Evolutionary conservation across 1,284 basidiomycete genomes (phyloP).

Genomic region (Irpex sp.): DNA sequence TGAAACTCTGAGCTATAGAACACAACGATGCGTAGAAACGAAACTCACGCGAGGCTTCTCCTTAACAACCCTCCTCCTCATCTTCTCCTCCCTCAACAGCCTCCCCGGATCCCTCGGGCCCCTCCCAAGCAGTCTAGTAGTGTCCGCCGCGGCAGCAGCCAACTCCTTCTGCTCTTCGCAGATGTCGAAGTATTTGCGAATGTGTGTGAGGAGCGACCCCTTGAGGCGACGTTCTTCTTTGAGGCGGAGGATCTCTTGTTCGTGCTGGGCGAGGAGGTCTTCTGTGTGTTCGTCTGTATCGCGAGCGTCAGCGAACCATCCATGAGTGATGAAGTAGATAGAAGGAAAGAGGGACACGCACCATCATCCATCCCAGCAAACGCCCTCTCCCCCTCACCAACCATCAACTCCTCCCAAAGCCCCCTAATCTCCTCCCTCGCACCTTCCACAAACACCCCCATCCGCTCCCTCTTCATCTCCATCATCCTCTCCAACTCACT

Average conservation of each 20-base stretch:
- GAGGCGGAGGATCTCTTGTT: slow-evolving; percentile 79
- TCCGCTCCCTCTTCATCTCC: slow-evolving; percentile 81
- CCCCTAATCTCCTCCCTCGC: slow-evolving; percentile 78
- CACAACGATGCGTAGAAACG: no score
- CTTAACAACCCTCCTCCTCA: slow-evolving; percentile 91
- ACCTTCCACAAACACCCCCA: slow-evolving; percentile 81
- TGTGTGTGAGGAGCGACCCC: slow-evolving; percentile 67
- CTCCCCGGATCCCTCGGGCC: slow-evolving; percentile 75
- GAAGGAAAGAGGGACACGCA: slow-evolving; percentile 35
- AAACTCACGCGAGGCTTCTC: no score
- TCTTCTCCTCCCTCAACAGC: slow-evolving; percentile 92
- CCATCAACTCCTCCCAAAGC: slow-evolving; percentile 86
- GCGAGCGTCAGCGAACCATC: no score
- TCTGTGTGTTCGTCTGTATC: slow-evolving; percentile 79
- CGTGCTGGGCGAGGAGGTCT: slow-evolving; percentile 83
- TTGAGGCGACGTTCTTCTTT: slow-evolving; percentile 79
- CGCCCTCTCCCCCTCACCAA: slow-evolving; percentile 76
- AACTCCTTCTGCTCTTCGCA: slow-evolving; percentile 88
- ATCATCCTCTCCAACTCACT: slow-evolving; percentile 88
- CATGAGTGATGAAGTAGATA: neutral
- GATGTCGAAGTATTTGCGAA: slow-evolving; percentile 90
- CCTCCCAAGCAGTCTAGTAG: slow-evolving; percentile 69
- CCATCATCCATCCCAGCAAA: slow-evolving; percentile 81
- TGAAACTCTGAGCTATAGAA: no score
- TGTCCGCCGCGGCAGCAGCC: slow-evolving; percentile 74